Evolutionary conservation across 2,329 filamentous ascomycete genomes (phyloP).

Genomic region (Fusarium sp.): DNA sequence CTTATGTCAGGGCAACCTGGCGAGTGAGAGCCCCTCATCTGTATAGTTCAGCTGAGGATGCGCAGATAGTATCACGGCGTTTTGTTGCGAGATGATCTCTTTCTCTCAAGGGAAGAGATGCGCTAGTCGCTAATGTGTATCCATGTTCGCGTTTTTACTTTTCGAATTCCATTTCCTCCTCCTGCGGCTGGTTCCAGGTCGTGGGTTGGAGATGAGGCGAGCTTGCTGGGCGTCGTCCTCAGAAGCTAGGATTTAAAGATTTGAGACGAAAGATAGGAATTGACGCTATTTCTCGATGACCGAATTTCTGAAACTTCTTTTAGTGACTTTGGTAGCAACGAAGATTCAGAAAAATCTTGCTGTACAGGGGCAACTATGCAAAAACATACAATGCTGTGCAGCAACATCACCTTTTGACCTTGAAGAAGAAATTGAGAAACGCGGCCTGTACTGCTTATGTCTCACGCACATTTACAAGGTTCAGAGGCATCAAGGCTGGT

Average conservation of each 20-base stretch:
- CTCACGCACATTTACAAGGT: no score
- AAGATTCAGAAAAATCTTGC: no score
- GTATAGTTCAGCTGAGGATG: slow-evolving; percentile 12
- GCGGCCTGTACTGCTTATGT: no score
- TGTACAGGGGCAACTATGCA: no score
- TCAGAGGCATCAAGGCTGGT: no score
- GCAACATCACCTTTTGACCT: no score
- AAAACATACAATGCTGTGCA: no score
- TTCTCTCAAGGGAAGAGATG: slow-evolving; percentile 21
- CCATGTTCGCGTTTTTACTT: slow-evolving; percentile 38
- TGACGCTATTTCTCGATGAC: slow-evolving; percentile 37
- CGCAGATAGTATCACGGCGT: slow-evolving; percentile 29
- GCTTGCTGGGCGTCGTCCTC: slow-evolving; percentile 14
- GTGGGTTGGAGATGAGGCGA: slow-evolving; percentile 37
- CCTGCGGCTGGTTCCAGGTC: slow-evolving; percentile 35
- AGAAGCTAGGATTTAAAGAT: slow-evolving; percentile 37
- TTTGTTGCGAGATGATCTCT: slow-evolving; percentile 22
- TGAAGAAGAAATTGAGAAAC: no score
- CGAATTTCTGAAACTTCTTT: not conserved
- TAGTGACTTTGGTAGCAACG: not conserved
- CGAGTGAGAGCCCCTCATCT: slow-evolving; percentile 15
- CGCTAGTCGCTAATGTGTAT: slow-evolving; percentile 46
- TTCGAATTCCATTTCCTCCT: slow-evolving; percentile 38
- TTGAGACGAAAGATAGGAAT: slow-evolving; percentile 42
- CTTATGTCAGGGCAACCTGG: slow-evolving; percentile 23